Evolutionary conservation across 768 basidiomycete genomes (phyloP).

Genomic region (Crepidotus variabilis): DNA sequence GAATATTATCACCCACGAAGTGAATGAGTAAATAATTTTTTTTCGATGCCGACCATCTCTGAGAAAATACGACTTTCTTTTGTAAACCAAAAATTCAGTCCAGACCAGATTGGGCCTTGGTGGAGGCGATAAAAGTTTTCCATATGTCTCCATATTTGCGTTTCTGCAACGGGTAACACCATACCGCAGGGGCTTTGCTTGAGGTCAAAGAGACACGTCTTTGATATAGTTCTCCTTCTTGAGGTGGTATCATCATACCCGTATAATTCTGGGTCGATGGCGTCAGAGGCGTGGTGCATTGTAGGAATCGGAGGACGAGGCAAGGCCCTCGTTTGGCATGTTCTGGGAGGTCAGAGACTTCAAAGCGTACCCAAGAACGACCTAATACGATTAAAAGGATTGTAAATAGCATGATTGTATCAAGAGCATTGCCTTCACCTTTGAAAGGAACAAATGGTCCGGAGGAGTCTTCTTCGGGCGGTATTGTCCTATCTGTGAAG

Average conservation of each 20-base stretch:
- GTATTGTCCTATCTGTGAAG: conserved; percentile 1
- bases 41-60: no score
- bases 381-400: neutral
- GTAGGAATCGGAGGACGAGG: conserved; percentile 1
- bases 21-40: no score
- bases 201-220: neutral
- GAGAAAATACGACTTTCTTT: no score
- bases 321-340: neutral
- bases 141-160: neutral
- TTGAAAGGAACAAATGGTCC: neutral
- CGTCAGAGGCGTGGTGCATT: neutral
- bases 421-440: neutral
- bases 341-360: neutral
- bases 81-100: no score
- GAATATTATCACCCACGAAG: no score
- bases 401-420: neutral
- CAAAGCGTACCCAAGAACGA: neutral
- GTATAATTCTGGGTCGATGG: neutral
- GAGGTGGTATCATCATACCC: neutral
- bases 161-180: conserved; percentile 1
- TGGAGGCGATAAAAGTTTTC: neutral
- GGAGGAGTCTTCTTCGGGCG: no score
- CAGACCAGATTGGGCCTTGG: neutral
- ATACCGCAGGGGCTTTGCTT: neutral
- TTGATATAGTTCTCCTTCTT: neutral